Conservation (phyloP, 2,329 filamentous ascomycete genomes). For the Aspergillus jensenii region DNA sequence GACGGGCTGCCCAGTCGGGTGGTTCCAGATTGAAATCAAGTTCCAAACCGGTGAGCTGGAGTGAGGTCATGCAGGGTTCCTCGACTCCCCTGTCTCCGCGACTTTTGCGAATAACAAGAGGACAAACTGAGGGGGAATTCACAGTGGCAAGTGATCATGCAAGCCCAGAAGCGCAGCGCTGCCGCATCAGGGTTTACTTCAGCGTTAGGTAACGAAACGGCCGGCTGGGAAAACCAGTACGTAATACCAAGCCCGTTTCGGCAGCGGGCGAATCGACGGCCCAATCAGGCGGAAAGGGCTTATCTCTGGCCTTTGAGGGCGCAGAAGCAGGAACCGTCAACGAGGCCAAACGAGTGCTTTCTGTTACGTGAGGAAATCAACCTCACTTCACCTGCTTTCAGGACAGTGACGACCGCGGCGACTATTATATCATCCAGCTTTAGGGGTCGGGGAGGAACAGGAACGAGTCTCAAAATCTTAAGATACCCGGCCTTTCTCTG, state of each 20-base stretch:
- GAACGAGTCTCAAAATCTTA: neutral
- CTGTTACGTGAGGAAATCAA: slow-evolving; percentile 32
- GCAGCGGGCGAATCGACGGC: slow-evolving; percentile 13
- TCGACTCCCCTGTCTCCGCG: neutral
- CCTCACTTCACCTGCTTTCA: neutral
- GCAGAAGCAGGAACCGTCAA: slow-evolving; percentile 3
- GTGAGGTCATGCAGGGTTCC: neutral
- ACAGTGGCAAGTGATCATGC: neutral
- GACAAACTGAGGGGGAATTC: neutral
- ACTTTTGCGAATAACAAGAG: no score
- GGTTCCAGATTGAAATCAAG: neutral
- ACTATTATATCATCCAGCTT: neutral
- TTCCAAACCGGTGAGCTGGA: neutral
- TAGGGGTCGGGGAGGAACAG: neutral
- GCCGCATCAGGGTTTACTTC: slow-evolving; percentile 1
- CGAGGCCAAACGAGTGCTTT: slow-evolving; percentile 3
- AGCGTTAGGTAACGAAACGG: slow-evolving; percentile 11
- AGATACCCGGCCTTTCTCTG: neutral
- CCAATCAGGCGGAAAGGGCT: slow-evolving; percentile 32
- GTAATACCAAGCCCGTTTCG: slow-evolving; percentile 30
- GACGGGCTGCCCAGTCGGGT: neutral
- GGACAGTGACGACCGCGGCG: neutral
- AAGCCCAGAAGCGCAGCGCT: neutral
- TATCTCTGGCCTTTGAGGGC: slow-evolving; percentile 25
- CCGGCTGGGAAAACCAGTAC: slow-evolving; percentile 23